These are phyloP conservation scores for Penicillium sp. DNA, from an alignment of 2,329 filamentous ascomycete genomes.

Conservation along the genomic window DNA sequence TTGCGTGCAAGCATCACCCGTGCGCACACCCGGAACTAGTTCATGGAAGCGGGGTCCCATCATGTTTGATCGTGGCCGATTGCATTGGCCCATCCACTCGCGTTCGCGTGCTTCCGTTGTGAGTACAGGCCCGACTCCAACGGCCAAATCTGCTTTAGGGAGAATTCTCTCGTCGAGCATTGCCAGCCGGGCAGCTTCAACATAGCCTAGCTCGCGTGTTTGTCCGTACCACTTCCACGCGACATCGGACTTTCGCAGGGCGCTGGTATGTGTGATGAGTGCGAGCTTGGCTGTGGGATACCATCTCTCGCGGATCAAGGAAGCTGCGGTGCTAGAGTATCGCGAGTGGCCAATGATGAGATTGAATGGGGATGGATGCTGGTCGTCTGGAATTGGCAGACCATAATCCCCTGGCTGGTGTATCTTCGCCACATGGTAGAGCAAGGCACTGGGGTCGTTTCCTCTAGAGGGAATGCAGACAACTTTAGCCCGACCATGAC, in stretches of 20 bases:
- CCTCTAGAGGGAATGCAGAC: background rate
- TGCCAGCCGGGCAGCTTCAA: background rate
- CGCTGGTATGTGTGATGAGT: slow-evolving; percentile 1
- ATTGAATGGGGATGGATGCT: background rate
- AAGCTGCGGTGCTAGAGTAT: slow-evolving; percentile 1
- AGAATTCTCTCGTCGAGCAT: slow-evolving; percentile 1
- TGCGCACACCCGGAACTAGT: background rate
- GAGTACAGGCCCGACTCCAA: background rate
- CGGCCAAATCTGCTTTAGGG: background rate
- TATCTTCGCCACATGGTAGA: slow-evolving; percentile 1
- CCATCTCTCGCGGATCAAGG: slow-evolving; percentile 1
- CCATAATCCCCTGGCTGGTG: background rate
- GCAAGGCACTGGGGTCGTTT: background rate
- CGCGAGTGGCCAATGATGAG: background rate
- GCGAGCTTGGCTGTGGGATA: background rate
- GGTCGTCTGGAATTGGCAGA: background rate
- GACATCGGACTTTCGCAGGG: background rate
- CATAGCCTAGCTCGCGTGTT: slow-evolving; percentile 1
- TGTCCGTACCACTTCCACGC: background rate
- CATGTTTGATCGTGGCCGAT: background rate
- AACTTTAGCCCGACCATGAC: background rate
- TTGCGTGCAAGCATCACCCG: background rate
- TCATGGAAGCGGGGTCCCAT: background rate
- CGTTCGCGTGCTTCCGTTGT: background rate
- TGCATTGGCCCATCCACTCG: slow-evolving; percentile 1